Evolutionary conservation across 2,329 filamentous ascomycete species (phyloP).

Genomic region (Cytospora mali): DNA sequence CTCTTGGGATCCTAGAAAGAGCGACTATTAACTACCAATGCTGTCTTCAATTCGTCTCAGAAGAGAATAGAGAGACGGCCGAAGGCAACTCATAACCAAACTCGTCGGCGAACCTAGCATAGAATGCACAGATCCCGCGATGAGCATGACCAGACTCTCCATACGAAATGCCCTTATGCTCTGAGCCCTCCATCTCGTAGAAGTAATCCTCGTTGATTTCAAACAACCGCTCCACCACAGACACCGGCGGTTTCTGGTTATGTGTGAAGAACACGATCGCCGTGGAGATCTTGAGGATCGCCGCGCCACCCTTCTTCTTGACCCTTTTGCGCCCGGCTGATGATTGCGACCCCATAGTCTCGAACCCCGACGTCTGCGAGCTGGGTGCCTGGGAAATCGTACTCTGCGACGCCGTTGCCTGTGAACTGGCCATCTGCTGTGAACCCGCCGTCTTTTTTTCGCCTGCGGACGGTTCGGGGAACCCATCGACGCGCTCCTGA

Average conservation of each 20-base stretch:
- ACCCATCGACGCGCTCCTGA: constrained; percentile 3
- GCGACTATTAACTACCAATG: not conserved
- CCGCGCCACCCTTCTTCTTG: constrained; percentile 19
- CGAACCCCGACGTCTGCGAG: constrained; percentile 1
- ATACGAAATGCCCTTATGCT: constrained; percentile 3
- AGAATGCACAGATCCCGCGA: constrained; percentile 16
- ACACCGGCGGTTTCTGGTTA: constrained; percentile 10
- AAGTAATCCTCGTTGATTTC: constrained; percentile 16
- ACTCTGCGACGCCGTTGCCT: not conserved
- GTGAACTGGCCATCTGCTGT: not conserved
- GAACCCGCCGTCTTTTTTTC: not conserved
- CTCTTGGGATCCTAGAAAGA: no score
- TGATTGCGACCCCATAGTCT: not conserved
- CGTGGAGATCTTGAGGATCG: constrained; percentile 8
- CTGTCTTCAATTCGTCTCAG: not conserved
- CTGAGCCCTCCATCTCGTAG: constrained; percentile 11
- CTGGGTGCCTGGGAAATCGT: not conserved
- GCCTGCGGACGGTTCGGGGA: not conserved
- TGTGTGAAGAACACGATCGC: constrained; percentile 13
- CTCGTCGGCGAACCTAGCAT: constrained; percentile 10
- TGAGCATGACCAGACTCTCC: constrained; percentile 14
- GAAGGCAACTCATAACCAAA: constrained; percentile 7
- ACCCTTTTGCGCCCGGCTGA: constrained; percentile 8
- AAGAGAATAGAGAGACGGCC: constrained; percentile 2
- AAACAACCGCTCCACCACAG: constrained; percentile 14